Base-by-base conservation (phyloP, 345 rosid genomes). In the Brassica rapa region DNA sequence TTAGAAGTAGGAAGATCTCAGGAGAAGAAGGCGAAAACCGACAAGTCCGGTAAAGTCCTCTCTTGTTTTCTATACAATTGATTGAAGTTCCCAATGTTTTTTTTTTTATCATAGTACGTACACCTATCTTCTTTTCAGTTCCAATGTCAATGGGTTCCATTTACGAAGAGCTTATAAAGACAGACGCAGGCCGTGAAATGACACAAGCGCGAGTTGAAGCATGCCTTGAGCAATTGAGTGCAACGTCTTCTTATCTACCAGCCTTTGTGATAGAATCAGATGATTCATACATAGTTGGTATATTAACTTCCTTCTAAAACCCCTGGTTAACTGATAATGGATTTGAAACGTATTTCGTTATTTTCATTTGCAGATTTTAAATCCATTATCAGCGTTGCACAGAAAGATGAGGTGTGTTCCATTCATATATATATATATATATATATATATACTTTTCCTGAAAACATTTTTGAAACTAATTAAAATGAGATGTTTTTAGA, bases 161-260 rank as follows among this genome's bases (percentile, higher is more conserved):
- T 39, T 95, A 85, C 68, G 97, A 87, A 76, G 98, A 91, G 84
- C 91, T 91, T 70, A 90, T 91, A 82, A 89, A 89, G 84, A 85
- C 81, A 77, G 93, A 87, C 82, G 89, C 82, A 61, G 95, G 93
- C 62, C 93, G 90, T 60, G 83, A 82, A 67, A 85, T 89, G 93
- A 86, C 90, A 41, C 80, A 89, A 69, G 97, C 90, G 76, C 89
- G 88, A 83, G 86, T 90, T 49, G 85, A 88, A 84, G 86, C 87
- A 23, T 81, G 81, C 35, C 93, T 95, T 78, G 78, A 43, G 10
- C 85, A 84, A 73, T 77, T 93, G 89, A 80, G 87, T 66, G 85
- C 85, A 68, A 12, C 64, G 0, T 81, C 81, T 66, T 70, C 80
- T 3, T 75, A 75, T 75, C 68, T 80, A 56, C 89, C 85, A 35